Evolutionary conservation across 192 early-diverging fungal genomes (phyloP).

Genomic region (Mortierella antarctica): DNA sequence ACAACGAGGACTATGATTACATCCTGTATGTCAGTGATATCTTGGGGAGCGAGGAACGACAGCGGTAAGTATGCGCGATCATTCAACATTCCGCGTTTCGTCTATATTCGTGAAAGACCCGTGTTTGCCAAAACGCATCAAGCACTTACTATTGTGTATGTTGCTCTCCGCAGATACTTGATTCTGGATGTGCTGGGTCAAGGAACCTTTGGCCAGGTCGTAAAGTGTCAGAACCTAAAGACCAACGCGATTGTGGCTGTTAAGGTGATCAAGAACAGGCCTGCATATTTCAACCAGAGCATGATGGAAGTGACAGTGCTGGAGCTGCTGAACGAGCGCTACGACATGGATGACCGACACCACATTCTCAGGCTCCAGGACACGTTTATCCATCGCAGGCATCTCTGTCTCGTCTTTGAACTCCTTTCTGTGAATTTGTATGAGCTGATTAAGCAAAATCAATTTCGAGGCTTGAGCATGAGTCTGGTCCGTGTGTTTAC

Average conservation of each 20-base stretch:
- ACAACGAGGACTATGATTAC: slow-evolving; percentile 97
- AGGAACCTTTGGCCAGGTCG: slow-evolving; percentile 99
- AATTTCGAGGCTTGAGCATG: slow-evolving; percentile 93
- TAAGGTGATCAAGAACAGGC: slow-evolving; percentile 99
- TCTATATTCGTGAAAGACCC: too few relatives aligned
- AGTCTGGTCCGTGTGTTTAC: slow-evolving; percentile 95
- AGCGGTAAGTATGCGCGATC: slow-evolving; percentile 67
- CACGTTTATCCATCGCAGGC: slow-evolving; percentile 91
- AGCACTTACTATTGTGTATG: too few relatives aligned
- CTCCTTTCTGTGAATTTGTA: slow-evolving; percentile 97
- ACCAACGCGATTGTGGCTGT: slow-evolving; percentile 93
- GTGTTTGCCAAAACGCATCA: neutral
- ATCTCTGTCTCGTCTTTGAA: slow-evolving; percentile 98
- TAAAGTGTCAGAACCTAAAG: slow-evolving; percentile 93
- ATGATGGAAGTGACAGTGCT: slow-evolving; percentile 97
- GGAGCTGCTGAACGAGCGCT: slow-evolving; percentile 88
- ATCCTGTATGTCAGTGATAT: slow-evolving; percentile 98
- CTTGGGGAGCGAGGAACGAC: slow-evolving; percentile 89
- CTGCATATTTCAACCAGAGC: slow-evolving; percentile 97
- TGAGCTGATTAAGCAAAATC: slow-evolving; percentile 98
- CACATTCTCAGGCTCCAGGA: slow-evolving; percentile 92
- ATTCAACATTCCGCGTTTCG: too few relatives aligned
- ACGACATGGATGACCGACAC: slow-evolving; percentile 88
- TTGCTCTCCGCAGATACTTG: slow-evolving; percentile 71
- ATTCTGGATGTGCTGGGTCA: slow-evolving; percentile 94